phyloP scores from a whole-genome alignment of 1,284 basidiomycete species.

The Cryptococcus amylolentus region DNA sequence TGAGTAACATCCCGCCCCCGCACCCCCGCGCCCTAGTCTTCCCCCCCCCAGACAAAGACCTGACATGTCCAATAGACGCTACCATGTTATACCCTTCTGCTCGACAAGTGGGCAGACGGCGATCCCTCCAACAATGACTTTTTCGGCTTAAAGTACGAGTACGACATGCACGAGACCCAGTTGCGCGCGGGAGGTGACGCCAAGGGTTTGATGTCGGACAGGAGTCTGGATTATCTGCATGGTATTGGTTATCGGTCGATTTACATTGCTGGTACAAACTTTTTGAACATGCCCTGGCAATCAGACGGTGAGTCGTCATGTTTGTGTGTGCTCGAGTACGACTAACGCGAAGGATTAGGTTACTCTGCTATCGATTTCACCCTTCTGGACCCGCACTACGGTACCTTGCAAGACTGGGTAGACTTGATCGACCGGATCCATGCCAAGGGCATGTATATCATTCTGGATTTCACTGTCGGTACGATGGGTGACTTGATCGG shows the following conservation, averaged over 20 bases:
- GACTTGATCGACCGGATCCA: slow-evolving; percentile 71
- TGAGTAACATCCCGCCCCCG: slow-evolving; percentile 19
- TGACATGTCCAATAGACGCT: slow-evolving; percentile 49
- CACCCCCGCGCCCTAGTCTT: not conserved
- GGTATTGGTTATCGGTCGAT: slow-evolving; percentile 79
- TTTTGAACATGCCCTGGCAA: slow-evolving; percentile 92
- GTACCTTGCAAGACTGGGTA: slow-evolving; percentile 73
- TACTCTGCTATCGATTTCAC: slow-evolving; percentile 89
- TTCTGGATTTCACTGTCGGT: slow-evolving; percentile 87
- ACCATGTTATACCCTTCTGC: slow-evolving; percentile 76
- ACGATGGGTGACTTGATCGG: slow-evolving; percentile 85
- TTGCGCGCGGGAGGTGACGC: slow-evolving; percentile 82
- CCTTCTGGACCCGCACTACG: slow-evolving; percentile 85
- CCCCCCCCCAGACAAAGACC: not conserved
- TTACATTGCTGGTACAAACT: slow-evolving; percentile 85
- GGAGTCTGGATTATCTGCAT: slow-evolving; percentile 72
- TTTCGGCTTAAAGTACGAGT: slow-evolving; percentile 73
- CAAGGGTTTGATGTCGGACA: slow-evolving; percentile 63
- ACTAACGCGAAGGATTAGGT: slow-evolving; percentile 52
- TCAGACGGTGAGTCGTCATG: slow-evolving; percentile 72
- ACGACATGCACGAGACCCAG: slow-evolving; percentile 80
- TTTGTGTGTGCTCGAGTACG: not conserved
- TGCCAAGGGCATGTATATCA: slow-evolving; percentile 76
- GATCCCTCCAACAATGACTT: slow-evolving; percentile 86
- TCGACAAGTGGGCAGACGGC: slow-evolving; percentile 90